Evolutionary conservation across 2,329 filamentous ascomycete genomes (phyloP), one percentile per base, ranked within the genome.

Genomic region (Claviceps cyperi): DNA sequence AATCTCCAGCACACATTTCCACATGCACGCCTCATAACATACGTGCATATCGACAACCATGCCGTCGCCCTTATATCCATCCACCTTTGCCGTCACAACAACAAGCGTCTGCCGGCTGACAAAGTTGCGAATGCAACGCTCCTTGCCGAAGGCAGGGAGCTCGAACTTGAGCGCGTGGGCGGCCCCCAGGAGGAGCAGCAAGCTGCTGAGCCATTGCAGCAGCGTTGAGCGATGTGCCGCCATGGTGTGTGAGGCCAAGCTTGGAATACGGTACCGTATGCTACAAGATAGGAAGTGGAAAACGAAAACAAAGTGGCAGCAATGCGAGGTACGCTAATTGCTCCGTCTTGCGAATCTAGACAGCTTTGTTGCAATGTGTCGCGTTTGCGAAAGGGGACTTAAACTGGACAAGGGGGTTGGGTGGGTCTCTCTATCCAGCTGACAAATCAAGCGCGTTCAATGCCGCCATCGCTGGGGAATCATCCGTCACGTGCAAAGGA

Each of bases 61-160:
- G 49, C 92, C 92, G 73, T 98, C 92, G 52, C 89, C 91, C 69
- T 84, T 86, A 57, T 72, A 72, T n/a, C 92, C 92, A 64, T 83
- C 80, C 51, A 95, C 77, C 52, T 81, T 95, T 50, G 90, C 86
- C 51, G 91, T 97, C 49, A 98, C 91, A 36, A 97, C 91, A 41
- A 98, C 92, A 57, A 98, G 74, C 56, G 92, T 94, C 64, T 96
- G 89, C 69, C 81, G 85, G 54, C 80, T 78, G 57, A 96, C 90
- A 67, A 96, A 98, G 73, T 98, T 98, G 66, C 91, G 81, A 67
- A 98, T 86, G 73, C 92, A 98, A 72, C 91, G 80, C 71, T 91
- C 85, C 63, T 83, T 79, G 48, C 71, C 69, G 56, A 81, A 77
- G 43, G 89, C 87, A 60, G 79, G 70, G 54, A 98, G 80, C 62